These are phyloP conservation scores for Cordyceps farinosa DNA, from an alignment of 2,329 filamentous ascomycete species.

Conservation along the genomic window DNA sequence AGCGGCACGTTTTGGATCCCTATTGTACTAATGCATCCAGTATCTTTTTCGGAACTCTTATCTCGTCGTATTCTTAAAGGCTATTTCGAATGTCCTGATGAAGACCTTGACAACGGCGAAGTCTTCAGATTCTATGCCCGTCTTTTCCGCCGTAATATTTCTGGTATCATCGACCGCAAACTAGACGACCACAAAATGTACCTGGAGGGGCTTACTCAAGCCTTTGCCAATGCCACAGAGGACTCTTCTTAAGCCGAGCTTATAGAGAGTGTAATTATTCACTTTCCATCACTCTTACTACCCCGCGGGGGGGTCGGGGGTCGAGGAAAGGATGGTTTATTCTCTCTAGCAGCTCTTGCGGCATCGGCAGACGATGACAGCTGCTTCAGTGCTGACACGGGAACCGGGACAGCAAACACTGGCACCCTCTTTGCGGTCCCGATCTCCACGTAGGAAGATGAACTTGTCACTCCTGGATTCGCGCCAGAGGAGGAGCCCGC, in stretches of 20 bases:
- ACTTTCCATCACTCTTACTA: background rate
- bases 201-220: background rate
- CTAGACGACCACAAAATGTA: slow-evolving; percentile 9
- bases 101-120: background rate
- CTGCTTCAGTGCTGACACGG: background rate
- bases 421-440: background rate
- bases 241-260: too few relatives aligned
- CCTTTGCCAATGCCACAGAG: background rate
- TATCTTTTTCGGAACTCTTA: too few relatives aligned
- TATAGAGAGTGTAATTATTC: background rate
- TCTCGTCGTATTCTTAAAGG: too few relatives aligned
- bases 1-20: slow-evolving; percentile 3
- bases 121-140: slow-evolving; percentile 4
- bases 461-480: background rate
- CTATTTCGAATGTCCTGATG: background rate
- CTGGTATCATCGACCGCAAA: background rate
- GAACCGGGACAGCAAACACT: background rate
- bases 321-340: background rate
- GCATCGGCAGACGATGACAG: background rate
- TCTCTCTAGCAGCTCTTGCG: background rate
- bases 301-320: background rate
- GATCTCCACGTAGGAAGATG: background rate
- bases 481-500: background rate
- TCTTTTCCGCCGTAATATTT: background rate
- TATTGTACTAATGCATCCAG: background rate